Evolutionary conservation across 2,329 filamentous ascomycete genomes (phyloP).

Genomic region (Botryosphaeria agaves): DNA sequence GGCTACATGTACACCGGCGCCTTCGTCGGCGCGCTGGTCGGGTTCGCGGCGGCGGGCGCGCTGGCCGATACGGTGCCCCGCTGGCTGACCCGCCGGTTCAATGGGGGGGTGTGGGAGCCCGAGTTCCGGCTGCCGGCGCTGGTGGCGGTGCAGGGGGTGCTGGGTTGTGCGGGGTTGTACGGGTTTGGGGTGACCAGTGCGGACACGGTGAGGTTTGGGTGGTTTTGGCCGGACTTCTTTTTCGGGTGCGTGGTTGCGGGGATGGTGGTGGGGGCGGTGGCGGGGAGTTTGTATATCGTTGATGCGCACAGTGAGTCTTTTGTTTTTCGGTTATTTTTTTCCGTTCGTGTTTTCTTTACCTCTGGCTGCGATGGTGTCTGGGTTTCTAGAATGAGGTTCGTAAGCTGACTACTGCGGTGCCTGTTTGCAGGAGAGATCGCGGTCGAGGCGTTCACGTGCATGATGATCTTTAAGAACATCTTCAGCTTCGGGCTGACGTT

Average conservation of each 20-base stretch:
- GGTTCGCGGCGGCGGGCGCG: conserved; percentile 58
- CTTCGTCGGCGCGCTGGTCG: conserved; percentile 66
- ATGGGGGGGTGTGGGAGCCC: conserved; percentile 74
- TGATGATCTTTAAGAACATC: conserved; percentile 88
- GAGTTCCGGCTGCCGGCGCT: conserved; percentile 79
- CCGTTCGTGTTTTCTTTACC: conserved; percentile 3
- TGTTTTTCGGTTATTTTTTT: neutral
- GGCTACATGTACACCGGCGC: conserved; percentile 80
- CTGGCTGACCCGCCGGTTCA: conserved; percentile 52
- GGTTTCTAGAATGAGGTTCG: too few relatives aligned
- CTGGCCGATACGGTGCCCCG: conserved; percentile 58
- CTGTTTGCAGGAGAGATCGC: conserved; percentile 49
- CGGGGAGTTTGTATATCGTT: conserved; percentile 73
- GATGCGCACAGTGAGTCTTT: conserved; percentile 64
- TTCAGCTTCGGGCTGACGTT: conserved; percentile 79
- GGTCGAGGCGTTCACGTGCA: conserved; percentile 76
- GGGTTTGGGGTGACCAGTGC: conserved; percentile 64
- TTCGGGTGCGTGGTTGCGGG: conserved; percentile 72
- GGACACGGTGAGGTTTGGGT: conserved; percentile 45
- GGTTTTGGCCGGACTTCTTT: conserved; percentile 61
- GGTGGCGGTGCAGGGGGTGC: conserved; percentile 63
- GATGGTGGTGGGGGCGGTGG: conserved; percentile 84
- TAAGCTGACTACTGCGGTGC: neutral
- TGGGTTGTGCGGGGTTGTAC: conserved; percentile 63
- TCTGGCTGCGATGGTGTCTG: too few relatives aligned